These are phyloP conservation scores for Boletus pseudopeckii DNA, from an alignment of 768 basidiomycete genomes.

Conservation along the genomic window DNA sequence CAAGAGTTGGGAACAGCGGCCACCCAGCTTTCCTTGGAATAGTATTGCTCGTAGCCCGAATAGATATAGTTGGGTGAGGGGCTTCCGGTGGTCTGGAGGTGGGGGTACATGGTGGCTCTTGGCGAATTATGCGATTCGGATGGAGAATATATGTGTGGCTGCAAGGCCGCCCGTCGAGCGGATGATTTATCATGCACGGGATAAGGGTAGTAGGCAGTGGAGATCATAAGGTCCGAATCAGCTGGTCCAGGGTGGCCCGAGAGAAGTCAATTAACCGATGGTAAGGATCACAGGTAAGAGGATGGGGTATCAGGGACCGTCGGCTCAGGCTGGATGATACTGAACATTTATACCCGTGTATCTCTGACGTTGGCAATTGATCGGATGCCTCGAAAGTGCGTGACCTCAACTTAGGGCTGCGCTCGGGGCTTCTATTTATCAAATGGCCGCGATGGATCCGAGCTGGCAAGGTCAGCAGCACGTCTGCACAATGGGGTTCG, in stretches of 20 bases:
- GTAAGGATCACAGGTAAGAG: conserved; percentile 10
- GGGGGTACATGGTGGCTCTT: conserved; percentile 29
- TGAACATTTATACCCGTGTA: conserved; percentile 32
- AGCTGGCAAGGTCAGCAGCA: conserved; percentile 17
- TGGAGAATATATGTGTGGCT: conserved; percentile 33
- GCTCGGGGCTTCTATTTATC: conserved; percentile 32
- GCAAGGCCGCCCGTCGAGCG: conserved; percentile 17
- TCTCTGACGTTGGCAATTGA: conserved; percentile 30
- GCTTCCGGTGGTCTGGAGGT: conserved; percentile 16
- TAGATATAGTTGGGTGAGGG: conserved; percentile 23
- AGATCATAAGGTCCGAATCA: conserved; percentile 32
- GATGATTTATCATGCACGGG: conserved; percentile 24
- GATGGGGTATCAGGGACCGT: conserved; percentile 32
- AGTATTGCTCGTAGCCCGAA: conserved; percentile 22
- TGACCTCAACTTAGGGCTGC: conserved; percentile 29
- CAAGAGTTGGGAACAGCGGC: conserved; percentile 16
- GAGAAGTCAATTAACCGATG: conserved; percentile 19
- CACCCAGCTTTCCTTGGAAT: conserved; percentile 21
- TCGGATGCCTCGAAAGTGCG: conserved; percentile 30
- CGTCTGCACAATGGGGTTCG: conserved; percentile 26
- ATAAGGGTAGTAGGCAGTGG: conserved; percentile 29
- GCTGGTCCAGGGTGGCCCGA: conserved; percentile 14
- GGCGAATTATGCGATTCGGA: conserved; percentile 21
- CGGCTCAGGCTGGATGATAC: conserved; percentile 17
- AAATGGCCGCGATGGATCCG: conserved; percentile 30